A percentile compares a stretch with the other conserved stretches of the same genome.
These are phyloP conservation scores for Penicillium sp. DNA, from an alignment of 2,329 filamentous ascomycete genomes.

Conservation along the genomic window DNA sequence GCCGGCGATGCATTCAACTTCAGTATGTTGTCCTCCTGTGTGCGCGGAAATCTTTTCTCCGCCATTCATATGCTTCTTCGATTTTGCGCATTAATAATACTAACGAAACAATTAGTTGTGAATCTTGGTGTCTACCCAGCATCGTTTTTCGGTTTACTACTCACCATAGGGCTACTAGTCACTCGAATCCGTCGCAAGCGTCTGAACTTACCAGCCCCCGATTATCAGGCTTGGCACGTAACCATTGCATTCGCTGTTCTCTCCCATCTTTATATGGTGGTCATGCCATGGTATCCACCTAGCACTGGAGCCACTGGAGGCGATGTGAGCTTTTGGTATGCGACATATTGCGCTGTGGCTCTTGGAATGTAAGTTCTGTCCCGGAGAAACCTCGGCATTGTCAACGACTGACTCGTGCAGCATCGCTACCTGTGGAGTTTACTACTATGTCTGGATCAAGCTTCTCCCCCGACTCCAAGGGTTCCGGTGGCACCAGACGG, in stretches of 20 bases:
- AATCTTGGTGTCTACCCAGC: conserved; percentile 3
- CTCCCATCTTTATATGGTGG: conserved; percentile 62
- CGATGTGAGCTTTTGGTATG: conserved; percentile 74
- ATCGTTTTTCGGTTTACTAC: background rate
- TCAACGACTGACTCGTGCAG: background rate
- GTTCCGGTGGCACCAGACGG: conserved; percentile 59
- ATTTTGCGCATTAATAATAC: background rate
- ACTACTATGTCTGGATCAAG: conserved; percentile 62
- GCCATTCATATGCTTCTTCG: no score
- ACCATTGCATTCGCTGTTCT: conserved; percentile 62
- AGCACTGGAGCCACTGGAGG: conserved; percentile 59
- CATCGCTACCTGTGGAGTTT: conserved; percentile 54
- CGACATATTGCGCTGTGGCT: conserved; percentile 66
- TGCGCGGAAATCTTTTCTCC: no score
- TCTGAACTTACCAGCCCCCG: conserved; percentile 49
- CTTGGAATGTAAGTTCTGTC: conserved; percentile 59
- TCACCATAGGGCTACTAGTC: conserved; percentile 5
- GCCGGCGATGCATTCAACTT: conserved; percentile 68
- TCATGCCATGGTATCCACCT: conserved; percentile 73
- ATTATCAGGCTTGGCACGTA: conserved; percentile 62
- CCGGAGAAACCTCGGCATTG: no score
- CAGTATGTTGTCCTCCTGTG: conserved; percentile 33
- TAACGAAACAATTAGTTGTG: background rate
- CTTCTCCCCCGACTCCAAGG: conserved; percentile 54
- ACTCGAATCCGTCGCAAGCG: conserved; percentile 37